These are phyloP conservation scores for Diaporthe citri DNA, from an alignment of 2,329 filamentous ascomycete genomes.

Conservation along the genomic window DNA sequence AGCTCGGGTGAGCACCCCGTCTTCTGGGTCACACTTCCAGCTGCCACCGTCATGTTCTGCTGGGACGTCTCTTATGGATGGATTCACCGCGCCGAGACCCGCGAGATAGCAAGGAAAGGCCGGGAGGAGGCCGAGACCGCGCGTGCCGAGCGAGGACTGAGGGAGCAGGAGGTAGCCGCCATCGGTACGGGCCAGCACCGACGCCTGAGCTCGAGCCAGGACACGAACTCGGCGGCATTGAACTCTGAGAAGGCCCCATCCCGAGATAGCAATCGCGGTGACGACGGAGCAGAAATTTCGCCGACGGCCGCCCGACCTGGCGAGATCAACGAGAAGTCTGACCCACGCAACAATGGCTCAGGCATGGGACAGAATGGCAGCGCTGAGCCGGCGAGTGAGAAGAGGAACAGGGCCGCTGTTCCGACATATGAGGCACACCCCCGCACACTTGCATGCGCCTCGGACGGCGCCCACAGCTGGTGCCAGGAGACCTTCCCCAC, in stretches of 20 bases:
- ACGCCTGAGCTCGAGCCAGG: constrained; percentile 18
- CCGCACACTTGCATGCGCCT: constrained; percentile 66
- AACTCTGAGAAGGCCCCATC: constrained; percentile 8
- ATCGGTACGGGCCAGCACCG: neutral
- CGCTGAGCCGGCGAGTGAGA: constrained; percentile 3
- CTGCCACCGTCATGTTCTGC: constrained; percentile 75
- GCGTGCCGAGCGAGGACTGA: constrained; percentile 53
- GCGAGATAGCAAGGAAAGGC: constrained; percentile 70
- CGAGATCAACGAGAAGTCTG: constrained; percentile 20
- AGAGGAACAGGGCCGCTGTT: neutral
- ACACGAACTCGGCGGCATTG: constrained; percentile 3
- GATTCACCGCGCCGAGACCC: constrained; percentile 72
- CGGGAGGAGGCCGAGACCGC: constrained; percentile 61
- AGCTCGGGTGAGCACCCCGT: constrained; percentile 67
- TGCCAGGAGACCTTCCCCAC: constrained; percentile 79
- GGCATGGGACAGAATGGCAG: neutral
- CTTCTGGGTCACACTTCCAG: constrained; percentile 78
- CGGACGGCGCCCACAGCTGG: constrained; percentile 65
- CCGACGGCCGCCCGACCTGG: neutral
- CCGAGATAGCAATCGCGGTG: neutral
- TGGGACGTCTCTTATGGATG: constrained; percentile 77
- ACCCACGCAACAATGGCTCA: neutral
- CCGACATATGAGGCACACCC: constrained; percentile 33
- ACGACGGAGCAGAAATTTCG: neutral
- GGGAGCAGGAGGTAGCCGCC: constrained; percentile 50